Base-by-base conservation (phyloP, 768 basidiomycete genomes). In the Lyophyllum decastes region DNA sequence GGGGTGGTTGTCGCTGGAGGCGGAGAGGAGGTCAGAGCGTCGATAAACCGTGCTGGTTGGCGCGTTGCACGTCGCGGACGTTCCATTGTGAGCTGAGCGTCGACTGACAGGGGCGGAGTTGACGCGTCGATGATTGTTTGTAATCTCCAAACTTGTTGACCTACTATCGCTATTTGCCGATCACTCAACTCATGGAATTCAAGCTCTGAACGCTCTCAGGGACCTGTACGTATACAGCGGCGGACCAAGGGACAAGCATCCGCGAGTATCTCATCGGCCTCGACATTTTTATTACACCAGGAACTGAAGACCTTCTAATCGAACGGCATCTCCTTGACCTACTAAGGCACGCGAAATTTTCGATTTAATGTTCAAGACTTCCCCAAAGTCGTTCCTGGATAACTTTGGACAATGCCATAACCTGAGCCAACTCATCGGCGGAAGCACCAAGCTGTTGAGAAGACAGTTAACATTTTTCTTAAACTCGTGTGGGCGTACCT, bases 351-450 rank as follows among this genome's bases (percentile, higher is more conserved):
- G 10, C 40, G 11, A 41, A 41, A 38, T 16, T 17, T 38, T 12
- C 14, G 14, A 38, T 12, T 38, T 38, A 4, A 38, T 38, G 5
- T 4, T 38, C 14, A 38, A 38, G 16, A 17, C 11, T 17, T 2
- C 14, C 14, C 35, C 10, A 30, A 38, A 4, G n/a, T n/a, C 44
- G 57, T 40, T 25, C 21, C 26, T 46, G 49, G 26, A 55, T 48
- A 26, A 43, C 33, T 34, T 54, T 52, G 21, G 66, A 50, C 21
- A 70, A 53, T 16, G 68, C 66, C 22, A 38, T 65, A 9, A 70
- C 65, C 44, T 67, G 61, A 25, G 65, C 69, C 47, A 70, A 43
- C 51, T 70, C 68, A 34, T 49, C 58, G 21, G 65, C 60, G 5
- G 68, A 62, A 21, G 70, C 68, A 26, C 68, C 68, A 41, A 41